A percentile compares a stretch with the other conserved stretches of the same genome.
Evolutionary conservation across 768 basidiomycete genomes (phyloP).

Genomic region (Amanita thiersii): DNA sequence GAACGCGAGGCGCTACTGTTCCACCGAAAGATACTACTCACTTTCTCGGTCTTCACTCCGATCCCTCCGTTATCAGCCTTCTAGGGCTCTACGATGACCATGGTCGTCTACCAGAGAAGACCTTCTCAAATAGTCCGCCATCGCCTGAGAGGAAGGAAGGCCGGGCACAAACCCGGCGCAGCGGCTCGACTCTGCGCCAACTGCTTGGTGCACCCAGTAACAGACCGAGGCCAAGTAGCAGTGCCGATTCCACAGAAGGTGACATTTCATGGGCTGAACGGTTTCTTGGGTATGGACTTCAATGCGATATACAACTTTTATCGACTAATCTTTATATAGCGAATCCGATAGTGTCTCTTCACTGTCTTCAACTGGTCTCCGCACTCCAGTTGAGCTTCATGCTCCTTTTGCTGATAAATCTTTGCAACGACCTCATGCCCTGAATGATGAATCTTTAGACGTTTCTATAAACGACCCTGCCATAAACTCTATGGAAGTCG

Average conservation of each 20-base stretch:
- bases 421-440: constrained; percentile 19
- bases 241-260: constrained; percentile 34
- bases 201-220: constrained; percentile 50
- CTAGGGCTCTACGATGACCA: constrained; percentile 68
- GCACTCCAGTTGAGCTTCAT: constrained; percentile 42
- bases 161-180: constrained; percentile 47
- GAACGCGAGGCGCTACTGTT: constrained; percentile 19
- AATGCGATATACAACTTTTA: not conserved
- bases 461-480: constrained; percentile 34
- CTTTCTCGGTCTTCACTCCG: constrained; percentile 53
- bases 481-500: constrained; percentile 73
- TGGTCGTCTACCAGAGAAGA: constrained; percentile 50
- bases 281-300: constrained; percentile 47
- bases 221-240: constrained; percentile 6
- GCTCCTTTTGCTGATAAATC: constrained; percentile 26
- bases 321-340: constrained; percentile 17
- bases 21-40: constrained; percentile 40
- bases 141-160: constrained; percentile 28
- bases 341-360: constrained; percentile 36
- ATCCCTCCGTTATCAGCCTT: constrained; percentile 73
- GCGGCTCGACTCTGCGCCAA: constrained; percentile 68
- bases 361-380: constrained; percentile 39
- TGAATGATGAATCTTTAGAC: constrained; percentile 30
- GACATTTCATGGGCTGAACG: constrained; percentile 85
- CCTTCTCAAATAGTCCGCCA: constrained; percentile 57